Evolutionary conservation across 2,329 filamentous ascomycete species (phyloP), one percentile per base, ranked within the genome.

Genomic region (Aspergillus glaucus): DNA sequence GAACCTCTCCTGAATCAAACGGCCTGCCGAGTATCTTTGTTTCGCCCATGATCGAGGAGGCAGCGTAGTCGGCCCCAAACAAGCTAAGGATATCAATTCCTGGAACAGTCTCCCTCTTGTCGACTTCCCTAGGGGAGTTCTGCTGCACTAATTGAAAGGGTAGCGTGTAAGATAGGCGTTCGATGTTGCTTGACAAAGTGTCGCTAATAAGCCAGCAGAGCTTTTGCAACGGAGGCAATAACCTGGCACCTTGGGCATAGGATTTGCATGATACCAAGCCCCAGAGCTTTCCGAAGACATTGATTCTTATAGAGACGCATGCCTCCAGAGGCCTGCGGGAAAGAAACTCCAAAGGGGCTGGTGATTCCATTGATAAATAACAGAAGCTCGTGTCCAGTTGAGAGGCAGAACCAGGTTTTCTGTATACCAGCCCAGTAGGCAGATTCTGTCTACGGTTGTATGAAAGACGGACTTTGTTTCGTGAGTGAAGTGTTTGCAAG

Each of bases 261-360:
- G 85, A 81, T 62, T 95, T 88, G 55, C 89, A 95, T 4, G 87
- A 83, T 43, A 95, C 88, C 19, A 95, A 72, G 0, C 90, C 90
- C 90, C 89, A 95, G 0, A 94, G 71, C 59, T 94, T 87, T 56
- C 80, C 77, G 60, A 94, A 95, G 0, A 88, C 88, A 55, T 88
- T 91, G 59, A 95, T 88, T 1, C 88, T 91, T 50, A 95, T 90
- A 2, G 88, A 94, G 86, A 95, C 92, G 55, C 88, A 94, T 0
- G 87, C 87, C 14, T 88, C 80, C 0, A 93, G 87, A 10, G 83
- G 86, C 86, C 93, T 93, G 61, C 92, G 88, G 9, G 73, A 76
- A 2, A 92, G 74, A 56, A 92, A 91, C 59, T 92, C 91, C 44
- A 92, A 66, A 28, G 91, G 88, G 0, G 87, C 87, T 1, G 87